Conservation (phyloP, 129 eudicot species). For the Smallanthus sonchifolius region DNA sequence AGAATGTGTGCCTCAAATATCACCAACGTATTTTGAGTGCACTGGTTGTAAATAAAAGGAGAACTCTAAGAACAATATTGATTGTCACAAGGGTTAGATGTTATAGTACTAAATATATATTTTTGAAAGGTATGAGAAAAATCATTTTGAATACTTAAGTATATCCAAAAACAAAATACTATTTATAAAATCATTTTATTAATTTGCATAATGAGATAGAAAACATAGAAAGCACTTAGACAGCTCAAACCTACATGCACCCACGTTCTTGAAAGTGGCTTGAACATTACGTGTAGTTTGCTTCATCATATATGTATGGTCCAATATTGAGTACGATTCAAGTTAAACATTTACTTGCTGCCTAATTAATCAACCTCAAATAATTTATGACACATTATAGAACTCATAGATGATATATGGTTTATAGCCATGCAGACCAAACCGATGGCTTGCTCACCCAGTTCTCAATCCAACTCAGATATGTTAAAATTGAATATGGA, state of each 20-base stretch:
- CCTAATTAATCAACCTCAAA: background rate
- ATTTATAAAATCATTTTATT: background rate
- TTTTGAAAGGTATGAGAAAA: no score
- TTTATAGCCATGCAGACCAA: background rate
- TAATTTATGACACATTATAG: background rate
- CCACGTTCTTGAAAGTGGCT: conserved; percentile 32
- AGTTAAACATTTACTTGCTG: conserved; percentile 12
- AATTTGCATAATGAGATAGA: background rate
- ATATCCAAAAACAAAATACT: background rate
- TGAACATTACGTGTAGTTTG: conserved; percentile 17
- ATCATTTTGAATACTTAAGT: no score
- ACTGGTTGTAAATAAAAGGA: no score
- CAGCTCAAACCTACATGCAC: conserved; percentile 31
- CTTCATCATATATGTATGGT: background rate
- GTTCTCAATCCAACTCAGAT: no score
- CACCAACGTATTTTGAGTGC: no score
- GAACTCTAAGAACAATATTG: no score
- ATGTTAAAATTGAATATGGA: no score
- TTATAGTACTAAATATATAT: no score
- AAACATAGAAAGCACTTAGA: conserved; percentile 16
- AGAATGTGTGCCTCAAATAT: no score
- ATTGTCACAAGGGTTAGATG: no score
- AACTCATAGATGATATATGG: background rate
- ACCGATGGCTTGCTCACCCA: no score
- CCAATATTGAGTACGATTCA: conserved; percentile 17